A percentile compares a stretch with the other conserved stretches of the same genome.
phyloP scores from a whole-genome alignment of 2,329 filamentous ascomycete genomes.

The Colletotrichum euphorbiae region DNA sequence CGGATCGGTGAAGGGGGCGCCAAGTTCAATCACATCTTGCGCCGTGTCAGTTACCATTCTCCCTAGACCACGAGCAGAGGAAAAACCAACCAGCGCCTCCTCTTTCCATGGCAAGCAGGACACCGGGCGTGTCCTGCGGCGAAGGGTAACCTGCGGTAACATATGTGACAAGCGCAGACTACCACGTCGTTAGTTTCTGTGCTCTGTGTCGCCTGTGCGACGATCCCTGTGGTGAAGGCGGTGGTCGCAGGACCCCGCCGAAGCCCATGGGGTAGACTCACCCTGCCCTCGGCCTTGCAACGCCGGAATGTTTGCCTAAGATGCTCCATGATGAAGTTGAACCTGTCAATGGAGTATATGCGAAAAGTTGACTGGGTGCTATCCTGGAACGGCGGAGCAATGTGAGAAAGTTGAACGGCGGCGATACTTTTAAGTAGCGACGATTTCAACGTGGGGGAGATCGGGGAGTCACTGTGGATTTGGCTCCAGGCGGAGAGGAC shows the following conservation, averaged over 20 bases:
- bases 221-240: slow-evolving; percentile 2
- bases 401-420: slow-evolving; percentile 15
- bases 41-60: slow-evolving; percentile 3
- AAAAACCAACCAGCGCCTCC: slow-evolving; percentile 83
- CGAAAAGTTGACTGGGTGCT: slow-evolving; percentile 21
- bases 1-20: slow-evolving; percentile 96
- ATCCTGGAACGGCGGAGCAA: background rate
- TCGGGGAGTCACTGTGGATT: too few relatives aligned
- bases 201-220: background rate
- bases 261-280: slow-evolving; percentile 50
- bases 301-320: slow-evolving; percentile 70
- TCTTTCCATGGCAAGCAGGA: slow-evolving; percentile 89
- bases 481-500: slow-evolving; percentile 10
- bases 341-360: slow-evolving; percentile 25
- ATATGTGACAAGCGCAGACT: slow-evolving; percentile 93
- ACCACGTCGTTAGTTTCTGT: slow-evolving; percentile 33
- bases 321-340: slow-evolving; percentile 60
- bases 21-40: slow-evolving; percentile 92
- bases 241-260: slow-evolving; percentile 17
- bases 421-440: slow-evolving; percentile 25
- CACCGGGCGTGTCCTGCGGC: slow-evolving; percentile 82
- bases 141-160: slow-evolving; percentile 94
- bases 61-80: background rate
- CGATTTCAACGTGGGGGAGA: background rate
- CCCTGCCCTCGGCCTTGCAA: slow-evolving; percentile 70